Base-by-base conservation (phyloP, 202 grass and related monocot genomes). In the Zizania palustris region DNA sequence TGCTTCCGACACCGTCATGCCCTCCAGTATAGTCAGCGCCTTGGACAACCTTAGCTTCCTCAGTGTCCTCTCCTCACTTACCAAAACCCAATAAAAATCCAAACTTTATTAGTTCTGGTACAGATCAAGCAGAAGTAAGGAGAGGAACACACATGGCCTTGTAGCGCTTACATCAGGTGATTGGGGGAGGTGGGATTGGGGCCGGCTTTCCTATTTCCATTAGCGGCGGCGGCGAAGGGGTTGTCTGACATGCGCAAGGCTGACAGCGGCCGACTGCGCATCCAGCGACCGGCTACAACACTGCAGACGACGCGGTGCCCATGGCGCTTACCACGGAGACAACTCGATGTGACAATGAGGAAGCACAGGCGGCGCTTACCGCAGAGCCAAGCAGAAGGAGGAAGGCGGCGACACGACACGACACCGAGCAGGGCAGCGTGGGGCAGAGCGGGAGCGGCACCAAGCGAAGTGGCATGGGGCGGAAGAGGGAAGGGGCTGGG, bases 21-120 rank as follows among this genome's bases (percentile, higher is more conserved):
- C 83, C 63, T 98, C 95, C 18, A 89, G 83, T 77, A 95, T 98
- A 36, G 95, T 98, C 56, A 98, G 85, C 22, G 95, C 91, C 83
- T 98, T 95, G 57, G 96, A 98, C 35, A 98, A 63, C 78, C 92
- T 84, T 70, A 98, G 71, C 84, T 92, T 92, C 96, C 92, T 98
- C 80, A 98, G 91, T 37, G 91, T 98, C 74, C 91, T 92, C 81
- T 92, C 96, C 67, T 85, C 87, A 22, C 92, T 95, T 5, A 16
- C 60, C 73, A 45, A 71, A 67, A 67, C 54, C 8, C 75, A 79
- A 73, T 28, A 8, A 65, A 56, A 87, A 57, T 43, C 40, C 39
- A 89, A 89, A 38, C 75, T 83, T 83, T 45, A 16, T 35, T 12
- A 5, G 20, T 44, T 60, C 51, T 34, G 19, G 38, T 19, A 40